phyloP scores from a whole-genome alignment of 1,139 yeast species.

The Yamadazyma spencermartinsiae region DNA sequence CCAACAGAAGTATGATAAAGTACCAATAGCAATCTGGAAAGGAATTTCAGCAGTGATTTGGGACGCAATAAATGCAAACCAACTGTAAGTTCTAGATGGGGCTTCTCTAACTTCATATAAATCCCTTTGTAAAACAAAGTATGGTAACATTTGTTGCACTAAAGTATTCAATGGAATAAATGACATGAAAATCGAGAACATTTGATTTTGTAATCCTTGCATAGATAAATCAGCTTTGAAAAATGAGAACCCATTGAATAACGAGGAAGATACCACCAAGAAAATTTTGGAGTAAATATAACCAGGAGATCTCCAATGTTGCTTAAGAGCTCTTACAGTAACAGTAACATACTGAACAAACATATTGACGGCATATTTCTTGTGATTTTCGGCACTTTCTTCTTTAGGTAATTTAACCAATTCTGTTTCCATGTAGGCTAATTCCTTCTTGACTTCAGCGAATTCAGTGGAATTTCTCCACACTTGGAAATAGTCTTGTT shows the following conservation, averaged over 20 bases:
- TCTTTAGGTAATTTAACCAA: conserved; percentile 28
- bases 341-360: conserved; percentile 27
- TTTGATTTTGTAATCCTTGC: conserved; percentile 63
- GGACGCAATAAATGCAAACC: conserved; percentile 45
- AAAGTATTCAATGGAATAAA: conserved; percentile 60
- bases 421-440: conserved; percentile 29
- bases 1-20: conserved; percentile 39
- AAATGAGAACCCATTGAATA: conserved; percentile 49
- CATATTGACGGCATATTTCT: conserved; percentile 26
- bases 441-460: conserved; percentile 22
- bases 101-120: conserved; percentile 90
- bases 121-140: conserved; percentile 69
- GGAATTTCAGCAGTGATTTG: conserved; percentile 42
- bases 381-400: conserved; percentile 22
- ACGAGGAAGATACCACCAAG: conserved; percentile 38
- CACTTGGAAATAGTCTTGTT: conserved; percentile 33
- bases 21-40: conserved; percentile 33
- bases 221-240: conserved; percentile 62
- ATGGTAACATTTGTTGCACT: conserved; percentile 73
- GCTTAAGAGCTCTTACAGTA: conserved; percentile 29
- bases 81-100: conserved; percentile 59
- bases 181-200: conserved; percentile 72
- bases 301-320: conserved; percentile 46
- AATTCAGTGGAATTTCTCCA: conserved; percentile 33
- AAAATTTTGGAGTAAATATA: conserved; percentile 43